Evolutionary conservation across 768 basidiomycete species (phyloP).

Genomic region (Russula vinacea): DNA sequence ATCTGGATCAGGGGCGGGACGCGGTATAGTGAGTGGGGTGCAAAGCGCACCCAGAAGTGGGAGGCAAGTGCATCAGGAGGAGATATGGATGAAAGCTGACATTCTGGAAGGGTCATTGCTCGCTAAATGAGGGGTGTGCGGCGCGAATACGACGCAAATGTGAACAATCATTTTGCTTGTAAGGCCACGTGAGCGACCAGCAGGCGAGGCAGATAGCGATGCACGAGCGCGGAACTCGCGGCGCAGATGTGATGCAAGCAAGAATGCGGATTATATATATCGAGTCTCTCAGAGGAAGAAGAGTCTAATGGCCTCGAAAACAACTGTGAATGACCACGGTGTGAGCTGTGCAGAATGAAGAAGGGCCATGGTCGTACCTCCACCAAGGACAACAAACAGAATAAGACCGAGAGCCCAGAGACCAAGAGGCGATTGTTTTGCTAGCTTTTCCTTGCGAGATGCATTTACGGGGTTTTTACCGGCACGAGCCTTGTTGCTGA

Average conservation of each 20-base stretch:
- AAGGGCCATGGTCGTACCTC: slow-evolving; percentile 50
- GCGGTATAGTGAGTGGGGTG: slow-evolving; percentile 34
- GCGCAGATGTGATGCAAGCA: not conserved
- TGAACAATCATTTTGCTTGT: slow-evolving; percentile 3
- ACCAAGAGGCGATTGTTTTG: slow-evolving; percentile 72
- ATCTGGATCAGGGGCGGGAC: slow-evolving; percentile 29
- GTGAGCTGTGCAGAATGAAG: slow-evolving; percentile 5
- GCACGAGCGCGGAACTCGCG: not conserved
- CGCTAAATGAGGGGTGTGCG: slow-evolving; percentile 12
- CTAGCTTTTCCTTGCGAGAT: slow-evolving; percentile 66
- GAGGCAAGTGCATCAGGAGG: slow-evolving; percentile 49
- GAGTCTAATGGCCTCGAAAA: slow-evolving; percentile 68
- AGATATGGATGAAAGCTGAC: slow-evolving; percentile 39
- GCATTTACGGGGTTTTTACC: slow-evolving; percentile 75
- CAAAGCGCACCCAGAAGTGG: slow-evolving; percentile 63
- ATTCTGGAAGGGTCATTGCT: slow-evolving; percentile 7
- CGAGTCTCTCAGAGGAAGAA: slow-evolving; percentile 53
- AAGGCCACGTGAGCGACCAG: not conserved
- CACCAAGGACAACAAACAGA: slow-evolving; percentile 75
- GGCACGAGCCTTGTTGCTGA: slow-evolving; percentile 64
- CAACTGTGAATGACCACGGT: slow-evolving; percentile 42
- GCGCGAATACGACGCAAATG: slow-evolving; percentile 9
- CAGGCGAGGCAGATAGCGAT: not conserved
- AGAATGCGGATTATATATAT: slow-evolving; percentile 1
- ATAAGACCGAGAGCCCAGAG: slow-evolving; percentile 71